These are phyloP conservation scores for Xylariaceae sp. DNA, from an alignment of 2,329 filamentous ascomycete genomes.

Conservation along the genomic window DNA sequence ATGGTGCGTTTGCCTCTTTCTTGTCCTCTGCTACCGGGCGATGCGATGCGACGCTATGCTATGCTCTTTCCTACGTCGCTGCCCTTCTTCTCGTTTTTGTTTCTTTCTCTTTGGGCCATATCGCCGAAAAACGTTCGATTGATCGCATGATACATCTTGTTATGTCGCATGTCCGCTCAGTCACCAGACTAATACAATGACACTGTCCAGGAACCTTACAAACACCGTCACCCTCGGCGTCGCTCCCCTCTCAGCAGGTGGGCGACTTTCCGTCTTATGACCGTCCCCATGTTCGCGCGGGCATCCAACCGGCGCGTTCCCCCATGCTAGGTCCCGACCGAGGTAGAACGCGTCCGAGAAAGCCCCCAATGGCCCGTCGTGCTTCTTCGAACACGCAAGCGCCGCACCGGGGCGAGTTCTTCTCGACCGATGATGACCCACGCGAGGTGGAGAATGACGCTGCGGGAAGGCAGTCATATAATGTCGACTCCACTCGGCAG, in stretches of 20 bases:
- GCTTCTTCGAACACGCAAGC: conserved; percentile 65
- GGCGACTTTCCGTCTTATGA: conserved; percentile 38
- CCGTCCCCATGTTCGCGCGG: conserved; percentile 35
- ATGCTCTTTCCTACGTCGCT: neutral
- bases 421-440: conserved; percentile 84
- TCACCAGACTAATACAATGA: conserved; percentile 23
- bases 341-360: conserved; percentile 54
- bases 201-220: conserved; percentile 33
- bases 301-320: conserved; percentile 39
- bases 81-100: neutral
- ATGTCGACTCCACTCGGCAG: conserved; percentile 25
- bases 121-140: conserved; percentile 1
- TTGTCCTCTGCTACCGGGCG: neutral
- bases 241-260: conserved; percentile 26
- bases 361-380: conserved; percentile 67
- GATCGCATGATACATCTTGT: conserved; percentile 7
- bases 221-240: conserved; percentile 28
- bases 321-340: conserved; percentile 44
- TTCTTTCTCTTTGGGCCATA: neutral
- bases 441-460: conserved; percentile 72
- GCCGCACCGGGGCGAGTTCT: conserved; percentile 77
- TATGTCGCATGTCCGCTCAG: conserved; percentile 7
- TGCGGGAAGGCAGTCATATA: conserved; percentile 35
- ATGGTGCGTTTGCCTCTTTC: conserved; percentile 43
- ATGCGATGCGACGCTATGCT: conserved; percentile 13